Evolutionary conservation across 768 basidiomycete species (phyloP).

Genomic region (Mycena filopes): DNA sequence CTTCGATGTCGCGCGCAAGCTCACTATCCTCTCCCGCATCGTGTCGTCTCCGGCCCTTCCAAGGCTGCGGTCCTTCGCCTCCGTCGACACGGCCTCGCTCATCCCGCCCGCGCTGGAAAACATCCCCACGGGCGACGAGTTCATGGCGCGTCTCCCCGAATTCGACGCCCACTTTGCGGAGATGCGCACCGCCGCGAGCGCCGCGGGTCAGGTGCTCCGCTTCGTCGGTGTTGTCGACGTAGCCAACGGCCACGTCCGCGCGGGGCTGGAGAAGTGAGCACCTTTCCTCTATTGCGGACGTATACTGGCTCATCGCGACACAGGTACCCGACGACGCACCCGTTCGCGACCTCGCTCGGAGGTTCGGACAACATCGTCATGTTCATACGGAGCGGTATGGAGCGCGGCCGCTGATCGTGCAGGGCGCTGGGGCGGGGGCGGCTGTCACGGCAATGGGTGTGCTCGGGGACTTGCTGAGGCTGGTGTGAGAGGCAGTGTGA

Average conservation of each 20-base stretch:
- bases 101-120: conserved; percentile 81
- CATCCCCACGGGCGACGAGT: conserved; percentile 81
- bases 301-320: not conserved
- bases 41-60: conserved; percentile 58
- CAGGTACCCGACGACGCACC: conserved; percentile 90
- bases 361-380: conserved; percentile 99
- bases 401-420: conserved; percentile 88
- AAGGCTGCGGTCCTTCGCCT: conserved; percentile 80
- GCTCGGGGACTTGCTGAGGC: conserved; percentile 83
- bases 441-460: conserved; percentile 99
- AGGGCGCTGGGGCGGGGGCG: conserved; percentile 97
- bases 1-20: conserved; percentile 95
- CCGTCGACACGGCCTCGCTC: conserved; percentile 86
- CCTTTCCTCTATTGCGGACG: not conserved
- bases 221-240: conserved; percentile 97
- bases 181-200: conserved; percentile 80
- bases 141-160: conserved; percentile 80
- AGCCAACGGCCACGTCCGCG: conserved; percentile 75
- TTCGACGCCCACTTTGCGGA: conserved; percentile 84
- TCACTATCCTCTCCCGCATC: conserved; percentile 92
- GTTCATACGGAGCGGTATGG: conserved; percentile 96
- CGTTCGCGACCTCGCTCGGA: conserved; percentile 95
- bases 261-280: conserved; percentile 88
- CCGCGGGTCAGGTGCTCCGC: conserved; percentile 86
- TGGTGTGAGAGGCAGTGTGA: conserved; percentile 41